Percentiles rank a stretch among this genome's conserved stretches.
phyloP scores from a whole-genome alignment of 768 basidiomycete species.

The Termitomyces sp. region DNA sequence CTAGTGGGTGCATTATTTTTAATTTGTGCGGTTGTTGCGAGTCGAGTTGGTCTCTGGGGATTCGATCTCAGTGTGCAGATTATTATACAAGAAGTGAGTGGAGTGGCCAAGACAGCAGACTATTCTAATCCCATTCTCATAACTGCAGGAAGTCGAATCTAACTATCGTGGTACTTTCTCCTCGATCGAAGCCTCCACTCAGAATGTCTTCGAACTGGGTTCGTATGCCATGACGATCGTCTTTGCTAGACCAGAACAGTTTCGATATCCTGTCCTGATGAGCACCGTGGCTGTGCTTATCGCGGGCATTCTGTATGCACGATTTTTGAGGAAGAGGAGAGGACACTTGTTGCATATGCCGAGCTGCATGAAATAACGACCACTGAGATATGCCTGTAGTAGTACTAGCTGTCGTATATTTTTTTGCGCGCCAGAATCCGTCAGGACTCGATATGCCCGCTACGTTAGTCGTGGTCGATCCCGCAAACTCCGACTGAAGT shows the following conservation, averaged over 20 bases:
- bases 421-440: not conserved
- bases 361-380: not conserved
- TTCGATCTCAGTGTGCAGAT: constrained; percentile 23
- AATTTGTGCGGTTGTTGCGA: constrained; percentile 17
- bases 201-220: constrained; percentile 20
- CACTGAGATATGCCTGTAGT: not conserved
- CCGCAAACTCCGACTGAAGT: too few relatives aligned
- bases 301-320: constrained; percentile 13
- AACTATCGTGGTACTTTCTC: constrained; percentile 20
- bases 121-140: not conserved
- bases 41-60: constrained; percentile 24
- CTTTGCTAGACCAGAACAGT: constrained; percentile 22
- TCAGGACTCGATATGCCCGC: not conserved
- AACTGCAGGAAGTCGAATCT: constrained; percentile 15
- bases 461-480: too few relatives aligned
- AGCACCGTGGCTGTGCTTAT: constrained; percentile 14
- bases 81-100: constrained; percentile 20
- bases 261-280: constrained; percentile 17
- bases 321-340: constrained; percentile 18
- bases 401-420: too few relatives aligned
- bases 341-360: constrained; percentile 19
- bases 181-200: constrained; percentile 20
- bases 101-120: not conserved
- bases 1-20: constrained; percentile 13
- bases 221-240: constrained; percentile 20